A percentile compares a stretch with the other conserved stretches of the same genome.
phyloP scores from a whole-genome alignment of 208 protist species.

The Entamoeba moshkovskii region DNA sequence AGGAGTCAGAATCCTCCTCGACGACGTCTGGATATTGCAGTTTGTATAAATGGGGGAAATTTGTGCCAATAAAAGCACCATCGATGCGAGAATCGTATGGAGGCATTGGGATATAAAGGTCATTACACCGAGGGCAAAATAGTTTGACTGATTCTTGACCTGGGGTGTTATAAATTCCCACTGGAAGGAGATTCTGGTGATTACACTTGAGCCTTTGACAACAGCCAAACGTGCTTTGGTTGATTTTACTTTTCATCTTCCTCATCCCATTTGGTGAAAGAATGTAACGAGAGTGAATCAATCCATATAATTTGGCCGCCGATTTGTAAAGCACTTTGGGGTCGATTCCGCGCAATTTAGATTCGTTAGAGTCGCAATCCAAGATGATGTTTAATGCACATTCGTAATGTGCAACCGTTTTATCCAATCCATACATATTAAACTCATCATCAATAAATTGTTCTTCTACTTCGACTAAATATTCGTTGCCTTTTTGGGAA shows the following conservation, averaged over 20 bases:
- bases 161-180: constrained; percentile 17
- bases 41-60: constrained; percentile 29
- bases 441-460: constrained; percentile 18
- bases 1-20: background rate
- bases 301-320: constrained; percentile 21
- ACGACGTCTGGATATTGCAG: constrained; percentile 5
- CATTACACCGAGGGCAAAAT: constrained; percentile 23
- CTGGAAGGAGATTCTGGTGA: constrained; percentile 18
- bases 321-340: background rate
- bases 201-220: constrained; percentile 26
- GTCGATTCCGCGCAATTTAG: background rate
- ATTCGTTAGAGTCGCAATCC: background rate
- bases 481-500: background rate
- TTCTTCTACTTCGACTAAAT: constrained; percentile 16
- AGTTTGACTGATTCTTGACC: constrained; percentile 10
- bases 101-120: background rate
- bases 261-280: constrained; percentile 17
- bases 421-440: constrained; percentile 4
- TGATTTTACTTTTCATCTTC: constrained; percentile 21
- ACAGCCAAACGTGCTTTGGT: constrained; percentile 21
- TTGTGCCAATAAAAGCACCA: constrained; percentile 27
- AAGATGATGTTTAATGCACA: background rate
- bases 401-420: background rate
- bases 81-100: constrained; percentile 6
- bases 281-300: constrained; percentile 34